A percentile compares a stretch with the other conserved stretches of the same genome.
These are phyloP conservation scores for Mortierella alpina DNA, from an alignment of 192 early-diverging fungal genomes.

Conservation along the genomic window DNA sequence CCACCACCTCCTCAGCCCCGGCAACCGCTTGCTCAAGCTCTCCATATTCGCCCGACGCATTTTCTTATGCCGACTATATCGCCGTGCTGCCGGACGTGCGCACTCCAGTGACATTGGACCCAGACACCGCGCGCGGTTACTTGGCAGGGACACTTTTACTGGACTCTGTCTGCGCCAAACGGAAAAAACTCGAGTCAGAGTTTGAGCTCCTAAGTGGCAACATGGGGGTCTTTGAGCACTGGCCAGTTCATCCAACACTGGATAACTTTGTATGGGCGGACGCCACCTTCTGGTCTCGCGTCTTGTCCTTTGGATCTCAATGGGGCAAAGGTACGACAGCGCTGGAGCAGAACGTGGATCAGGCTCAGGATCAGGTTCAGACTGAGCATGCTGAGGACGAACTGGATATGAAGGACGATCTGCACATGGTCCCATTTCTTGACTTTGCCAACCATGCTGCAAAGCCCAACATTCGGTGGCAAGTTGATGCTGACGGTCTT, in stretches of 20 bases:
- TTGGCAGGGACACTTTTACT: conserved; percentile 68
- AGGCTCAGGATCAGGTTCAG: background rate
- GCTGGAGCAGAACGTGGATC: background rate
- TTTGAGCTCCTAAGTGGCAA: conserved; percentile 52
- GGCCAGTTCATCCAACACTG: conserved; percentile 31
- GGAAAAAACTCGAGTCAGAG: conserved; percentile 58
- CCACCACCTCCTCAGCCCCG: background rate
- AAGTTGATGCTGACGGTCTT: conserved; percentile 53
- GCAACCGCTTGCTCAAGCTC: background rate
- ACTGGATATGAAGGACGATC: conserved; percentile 37
- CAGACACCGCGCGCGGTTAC: conserved; percentile 33
- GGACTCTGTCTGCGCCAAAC: conserved; percentile 63
- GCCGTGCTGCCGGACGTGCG: conserved; percentile 62
- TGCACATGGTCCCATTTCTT: conserved; percentile 72
- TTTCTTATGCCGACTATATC: conserved; percentile 65
- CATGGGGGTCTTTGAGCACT: conserved; percentile 57
- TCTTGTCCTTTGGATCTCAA: conserved; percentile 64
- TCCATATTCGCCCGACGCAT: background rate
- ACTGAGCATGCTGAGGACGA: background rate
- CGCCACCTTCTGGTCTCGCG: conserved; percentile 76
- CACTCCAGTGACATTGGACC: conserved; percentile 53
- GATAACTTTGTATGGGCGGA: conserved; percentile 69
- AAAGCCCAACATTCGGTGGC: conserved; percentile 67
- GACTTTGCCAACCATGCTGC: conserved; percentile 80
- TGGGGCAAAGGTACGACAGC: conserved; percentile 1